phyloP scores from a whole-genome alignment of 2,329 filamentous ascomycete species.

The Ploettnerulaceae sp. region DNA sequence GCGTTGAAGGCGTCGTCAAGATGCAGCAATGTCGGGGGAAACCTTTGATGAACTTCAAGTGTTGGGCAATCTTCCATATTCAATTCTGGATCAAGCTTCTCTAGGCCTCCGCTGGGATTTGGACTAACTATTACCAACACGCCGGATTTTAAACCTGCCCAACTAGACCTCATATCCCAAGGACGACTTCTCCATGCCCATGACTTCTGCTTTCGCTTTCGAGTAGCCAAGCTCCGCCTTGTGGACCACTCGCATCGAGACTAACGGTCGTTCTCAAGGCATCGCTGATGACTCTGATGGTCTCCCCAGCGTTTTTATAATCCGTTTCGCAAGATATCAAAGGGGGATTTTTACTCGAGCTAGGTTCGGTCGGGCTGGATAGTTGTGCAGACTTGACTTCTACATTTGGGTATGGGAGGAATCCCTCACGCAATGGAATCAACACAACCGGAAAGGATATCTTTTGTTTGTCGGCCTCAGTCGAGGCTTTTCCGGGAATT shows the following conservation, averaged over 20 bases:
- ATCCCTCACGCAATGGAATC: conserved; percentile 74
- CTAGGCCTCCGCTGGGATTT: not conserved
- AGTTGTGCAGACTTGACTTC: conserved; percentile 64
- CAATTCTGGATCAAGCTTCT: too few relatives aligned
- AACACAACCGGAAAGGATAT: conserved; percentile 63
- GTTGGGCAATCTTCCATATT: too few relatives aligned
- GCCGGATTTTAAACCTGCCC: not conserved
- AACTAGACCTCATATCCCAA: not conserved
- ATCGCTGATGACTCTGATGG: conserved; percentile 68
- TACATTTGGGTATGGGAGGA: conserved; percentile 69
- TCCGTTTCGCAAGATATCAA: conserved; percentile 68
- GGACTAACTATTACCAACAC: not conserved
- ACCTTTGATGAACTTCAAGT: too few relatives aligned
- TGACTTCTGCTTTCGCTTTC: conserved; percentile 47
- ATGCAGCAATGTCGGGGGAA: too few relatives aligned
- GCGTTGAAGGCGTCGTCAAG: too few relatives aligned
- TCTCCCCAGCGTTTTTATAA: conserved; percentile 71
- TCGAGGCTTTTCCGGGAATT: conserved; percentile 44
- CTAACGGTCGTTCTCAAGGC: conserved; percentile 68
- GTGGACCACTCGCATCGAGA: conserved; percentile 60
- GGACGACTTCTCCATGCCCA: conserved; percentile 12
- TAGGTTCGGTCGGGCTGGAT: conserved; percentile 16
- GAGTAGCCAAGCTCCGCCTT: conserved; percentile 61
- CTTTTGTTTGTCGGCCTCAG: conserved; percentile 41
- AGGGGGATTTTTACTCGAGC: conserved; percentile 19